Evolutionary conservation across 805 yeast species (phyloP).

Genomic region (Nakazawaea populi): DNA sequence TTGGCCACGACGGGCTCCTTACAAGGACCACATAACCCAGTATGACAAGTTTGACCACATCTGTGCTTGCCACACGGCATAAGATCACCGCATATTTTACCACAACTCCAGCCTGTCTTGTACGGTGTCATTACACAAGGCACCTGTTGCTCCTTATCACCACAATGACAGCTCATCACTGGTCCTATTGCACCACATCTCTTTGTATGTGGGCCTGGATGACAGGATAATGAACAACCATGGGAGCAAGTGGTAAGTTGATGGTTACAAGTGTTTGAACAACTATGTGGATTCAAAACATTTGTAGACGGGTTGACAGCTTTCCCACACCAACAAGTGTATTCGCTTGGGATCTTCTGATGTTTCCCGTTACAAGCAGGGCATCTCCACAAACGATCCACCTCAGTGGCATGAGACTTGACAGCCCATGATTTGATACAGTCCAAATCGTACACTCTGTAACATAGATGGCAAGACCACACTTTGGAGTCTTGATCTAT

Average conservation of each 20-base stretch:
- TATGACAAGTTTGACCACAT: constrained; percentile 63
- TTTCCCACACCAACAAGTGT: constrained; percentile 89
- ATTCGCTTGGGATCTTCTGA: constrained; percentile 43
- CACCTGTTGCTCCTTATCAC: constrained; percentile 54
- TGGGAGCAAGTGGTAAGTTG: constrained; percentile 60
- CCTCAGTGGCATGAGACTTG: constrained; percentile 61
- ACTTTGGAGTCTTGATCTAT: constrained; percentile 58
- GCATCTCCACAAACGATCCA: constrained; percentile 70
- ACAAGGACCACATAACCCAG: constrained; percentile 81
- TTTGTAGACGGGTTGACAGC: constrained; percentile 58
- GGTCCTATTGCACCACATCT: constrained; percentile 79
- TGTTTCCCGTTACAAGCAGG: constrained; percentile 66
- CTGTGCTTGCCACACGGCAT: constrained; percentile 70
- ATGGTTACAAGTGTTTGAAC: constrained; percentile 77
- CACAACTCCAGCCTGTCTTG: constrained; percentile 62
- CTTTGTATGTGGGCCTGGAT: constrained; percentile 82
- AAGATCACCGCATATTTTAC: constrained; percentile 48
- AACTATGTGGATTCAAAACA: constrained; percentile 68
- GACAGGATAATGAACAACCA: constrained; percentile 70
- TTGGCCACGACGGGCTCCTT: constrained; percentile 35
- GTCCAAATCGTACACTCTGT: constrained; percentile 75
- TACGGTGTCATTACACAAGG: constrained; percentile 75
- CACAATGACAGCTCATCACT: constrained; percentile 65
- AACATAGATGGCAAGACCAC: constrained; percentile 79
- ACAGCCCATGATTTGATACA: constrained; percentile 87